These are phyloP conservation scores for Eutypella sp. DNA, from an alignment of 2,329 filamentous ascomycete species.

Conservation along the genomic window DNA sequence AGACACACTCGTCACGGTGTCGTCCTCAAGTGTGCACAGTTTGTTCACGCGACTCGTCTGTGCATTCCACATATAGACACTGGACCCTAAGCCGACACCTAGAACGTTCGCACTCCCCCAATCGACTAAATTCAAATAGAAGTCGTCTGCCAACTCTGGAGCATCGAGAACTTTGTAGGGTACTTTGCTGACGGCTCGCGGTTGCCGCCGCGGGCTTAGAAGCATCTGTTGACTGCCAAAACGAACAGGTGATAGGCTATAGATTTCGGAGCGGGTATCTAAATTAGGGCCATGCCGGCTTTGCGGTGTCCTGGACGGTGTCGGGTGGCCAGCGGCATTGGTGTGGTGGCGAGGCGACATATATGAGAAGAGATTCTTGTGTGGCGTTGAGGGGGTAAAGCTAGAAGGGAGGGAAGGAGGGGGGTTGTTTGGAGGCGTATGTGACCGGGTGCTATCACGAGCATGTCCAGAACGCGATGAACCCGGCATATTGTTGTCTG, in stretches of 20 bases:
- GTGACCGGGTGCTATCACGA: slow-evolving; percentile 66
- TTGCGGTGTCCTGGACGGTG: slow-evolving; percentile 83
- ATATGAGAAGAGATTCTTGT: slow-evolving; percentile 96
- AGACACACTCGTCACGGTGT: slow-evolving; percentile 92
- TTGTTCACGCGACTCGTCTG: slow-evolving; percentile 87
- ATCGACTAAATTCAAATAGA: slow-evolving; percentile 95
- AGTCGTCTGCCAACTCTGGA: slow-evolving; percentile 92
- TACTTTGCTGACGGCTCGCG: slow-evolving; percentile 87
- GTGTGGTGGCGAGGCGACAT: slow-evolving; percentile 69
- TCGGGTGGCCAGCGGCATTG: slow-evolving; percentile 73
- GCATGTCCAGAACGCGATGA: slow-evolving; percentile 48
- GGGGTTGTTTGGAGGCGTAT: slow-evolving; percentile 72
- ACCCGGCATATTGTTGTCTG: slow-evolving; percentile 48
- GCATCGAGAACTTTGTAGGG: slow-evolving; percentile 97
- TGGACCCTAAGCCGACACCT: slow-evolving; percentile 85
- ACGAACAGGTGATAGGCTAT: slow-evolving; percentile 90
- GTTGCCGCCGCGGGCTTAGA: slow-evolving; percentile 81
- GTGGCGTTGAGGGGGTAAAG: slow-evolving; percentile 87
- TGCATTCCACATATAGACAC: slow-evolving; percentile 98
- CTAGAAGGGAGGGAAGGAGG: slow-evolving; percentile 62
- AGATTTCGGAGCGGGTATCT: slow-evolving; percentile 86
- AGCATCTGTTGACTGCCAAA: slow-evolving; percentile 92
- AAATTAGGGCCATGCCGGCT: slow-evolving; percentile 83
- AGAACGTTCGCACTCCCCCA: slow-evolving; percentile 96
- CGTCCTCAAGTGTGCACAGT: slow-evolving; percentile 85